A percentile compares a stretch with the other conserved stretches of the same genome.
Evolutionary conservation across 1,284 basidiomycete species (phyloP).

Genomic region (Heliocybe sulcata): DNA sequence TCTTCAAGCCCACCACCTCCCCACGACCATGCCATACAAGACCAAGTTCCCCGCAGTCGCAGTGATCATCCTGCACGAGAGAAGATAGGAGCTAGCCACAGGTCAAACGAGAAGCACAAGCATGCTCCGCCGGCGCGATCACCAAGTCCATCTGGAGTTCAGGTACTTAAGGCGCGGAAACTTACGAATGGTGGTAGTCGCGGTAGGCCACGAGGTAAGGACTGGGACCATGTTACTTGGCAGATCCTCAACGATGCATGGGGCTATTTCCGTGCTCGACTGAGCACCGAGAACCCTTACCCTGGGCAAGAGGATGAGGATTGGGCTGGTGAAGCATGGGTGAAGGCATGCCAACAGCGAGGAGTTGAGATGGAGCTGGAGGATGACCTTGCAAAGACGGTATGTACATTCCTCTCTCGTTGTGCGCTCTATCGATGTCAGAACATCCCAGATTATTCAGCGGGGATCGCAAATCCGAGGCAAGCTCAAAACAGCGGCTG

Average conservation of each 20-base stretch:
- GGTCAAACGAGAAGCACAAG: not conserved
- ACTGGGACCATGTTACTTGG: not conserved
- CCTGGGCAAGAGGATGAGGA: not conserved
- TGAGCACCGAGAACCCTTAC: not conserved
- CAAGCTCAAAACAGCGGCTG: constrained; percentile 6
- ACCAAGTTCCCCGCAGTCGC: too few species aligned
- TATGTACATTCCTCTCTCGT: not conserved
- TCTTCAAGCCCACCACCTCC: too few species aligned
- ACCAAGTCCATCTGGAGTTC: not conserved
- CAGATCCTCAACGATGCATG: not conserved
- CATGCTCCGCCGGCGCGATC: not conserved
- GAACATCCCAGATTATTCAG: not conserved
- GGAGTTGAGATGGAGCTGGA: not conserved
- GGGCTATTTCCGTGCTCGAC: not conserved
- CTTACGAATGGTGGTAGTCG: not conserved
- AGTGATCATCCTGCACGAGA: too few species aligned
- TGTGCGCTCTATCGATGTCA: not conserved
- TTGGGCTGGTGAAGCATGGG: not conserved
- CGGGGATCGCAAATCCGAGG: constrained; percentile 4
- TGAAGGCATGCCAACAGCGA: not conserved
- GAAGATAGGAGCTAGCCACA: too few species aligned
- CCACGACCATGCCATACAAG: too few species aligned
- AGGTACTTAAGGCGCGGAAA: not conserved
- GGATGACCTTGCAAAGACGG: not conserved
- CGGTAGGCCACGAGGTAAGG: not conserved